phyloP scores from a whole-genome alignment of 2,329 filamentous ascomycete species.

The Pyrenophora seminiperda region DNA sequence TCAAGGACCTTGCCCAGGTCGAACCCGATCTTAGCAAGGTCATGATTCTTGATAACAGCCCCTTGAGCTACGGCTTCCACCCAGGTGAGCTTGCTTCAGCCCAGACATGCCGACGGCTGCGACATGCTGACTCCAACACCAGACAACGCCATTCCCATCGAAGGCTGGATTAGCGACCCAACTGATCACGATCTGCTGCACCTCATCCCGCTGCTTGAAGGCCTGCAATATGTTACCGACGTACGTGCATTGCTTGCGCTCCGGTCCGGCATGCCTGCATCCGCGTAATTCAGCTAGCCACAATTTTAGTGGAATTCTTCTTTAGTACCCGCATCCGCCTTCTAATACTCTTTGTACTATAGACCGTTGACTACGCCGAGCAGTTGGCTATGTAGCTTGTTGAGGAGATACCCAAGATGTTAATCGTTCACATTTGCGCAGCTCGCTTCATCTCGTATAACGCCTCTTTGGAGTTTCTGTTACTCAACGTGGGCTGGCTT shows the following conservation, averaged over 20 bases:
- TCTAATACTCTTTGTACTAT: conserved; percentile 42
- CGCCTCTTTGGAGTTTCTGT: conserved; percentile 25
- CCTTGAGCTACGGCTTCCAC: conserved; percentile 97
- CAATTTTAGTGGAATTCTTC: conserved; percentile 14
- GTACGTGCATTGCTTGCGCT: conserved; percentile 88
- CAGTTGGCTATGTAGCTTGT: conserved; percentile 33
- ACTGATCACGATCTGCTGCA: conserved; percentile 95
- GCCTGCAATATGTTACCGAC: conserved; percentile 94
- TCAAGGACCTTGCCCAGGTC: conserved; percentile 95
- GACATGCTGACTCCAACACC: conserved; percentile 22
- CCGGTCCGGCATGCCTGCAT: conserved; percentile 73
- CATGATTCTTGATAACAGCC: conserved; percentile 98
- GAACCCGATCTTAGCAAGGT: conserved; percentile 97
- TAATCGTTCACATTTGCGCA: conserved; percentile 17
- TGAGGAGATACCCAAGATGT: conserved; percentile 44
- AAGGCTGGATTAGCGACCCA: conserved; percentile 98
- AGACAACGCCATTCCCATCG: conserved; percentile 99
- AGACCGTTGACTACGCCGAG: conserved; percentile 32
- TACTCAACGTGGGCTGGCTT: conserved; percentile 13
- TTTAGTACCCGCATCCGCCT: conserved; percentile 24
- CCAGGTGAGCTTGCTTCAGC: conserved; percentile 69
- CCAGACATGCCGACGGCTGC: conserved; percentile 1
- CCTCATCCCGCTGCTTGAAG: conserved; percentile 88
- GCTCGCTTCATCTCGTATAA: conserved; percentile 10
- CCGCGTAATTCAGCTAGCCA: conserved; percentile 28